These are phyloP conservation scores for Nitzschia putrida DNA, from an alignment of 108 stramenopile species.

Conservation along the genomic window DNA sequence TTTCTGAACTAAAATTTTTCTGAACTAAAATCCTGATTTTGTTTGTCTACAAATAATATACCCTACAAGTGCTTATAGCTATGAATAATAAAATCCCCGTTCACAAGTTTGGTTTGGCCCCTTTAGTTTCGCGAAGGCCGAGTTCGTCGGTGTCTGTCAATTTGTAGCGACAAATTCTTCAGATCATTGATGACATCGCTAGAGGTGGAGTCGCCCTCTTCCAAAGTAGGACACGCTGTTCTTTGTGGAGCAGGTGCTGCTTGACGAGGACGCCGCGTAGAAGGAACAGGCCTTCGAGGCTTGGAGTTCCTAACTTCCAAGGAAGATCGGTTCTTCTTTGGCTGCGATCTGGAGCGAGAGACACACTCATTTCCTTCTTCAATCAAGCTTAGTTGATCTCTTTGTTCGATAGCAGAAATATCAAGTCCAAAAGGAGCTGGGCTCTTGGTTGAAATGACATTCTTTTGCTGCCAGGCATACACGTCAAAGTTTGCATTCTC, in stretches of 20 bases:
- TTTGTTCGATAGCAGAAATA: constrained; percentile 34
- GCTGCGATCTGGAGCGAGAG: constrained; percentile 5
- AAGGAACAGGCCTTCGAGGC: not conserved
- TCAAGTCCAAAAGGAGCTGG: constrained; percentile 41
- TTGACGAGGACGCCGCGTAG: not conserved
- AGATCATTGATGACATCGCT: constrained; percentile 39
- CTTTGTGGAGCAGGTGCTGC: not conserved
- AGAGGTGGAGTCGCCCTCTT: not conserved
- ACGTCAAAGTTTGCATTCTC: constrained; percentile 20
- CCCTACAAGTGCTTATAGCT: no score
- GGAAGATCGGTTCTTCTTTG: constrained; percentile 2
- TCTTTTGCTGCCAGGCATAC: constrained; percentile 16
- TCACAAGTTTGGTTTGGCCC: no score
- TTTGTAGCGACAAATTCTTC: constrained; percentile 38
- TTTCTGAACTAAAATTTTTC: no score
- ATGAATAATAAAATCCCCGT: no score
- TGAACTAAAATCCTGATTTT: no score
- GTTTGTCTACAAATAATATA: no score
- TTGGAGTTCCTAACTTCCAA: not conserved
- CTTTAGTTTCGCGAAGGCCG: not conserved
- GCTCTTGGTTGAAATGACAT: constrained; percentile 5
- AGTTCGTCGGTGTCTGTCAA: constrained; percentile 22
- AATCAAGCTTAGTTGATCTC: constrained; percentile 28
- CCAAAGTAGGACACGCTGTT: not conserved
- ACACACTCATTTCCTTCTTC: constrained; percentile 29